Evolutionary conservation across 208 protist genomes (phyloP), one percentile per base, ranked within the genome.

Genomic region (Leishmania tropica): DNA sequence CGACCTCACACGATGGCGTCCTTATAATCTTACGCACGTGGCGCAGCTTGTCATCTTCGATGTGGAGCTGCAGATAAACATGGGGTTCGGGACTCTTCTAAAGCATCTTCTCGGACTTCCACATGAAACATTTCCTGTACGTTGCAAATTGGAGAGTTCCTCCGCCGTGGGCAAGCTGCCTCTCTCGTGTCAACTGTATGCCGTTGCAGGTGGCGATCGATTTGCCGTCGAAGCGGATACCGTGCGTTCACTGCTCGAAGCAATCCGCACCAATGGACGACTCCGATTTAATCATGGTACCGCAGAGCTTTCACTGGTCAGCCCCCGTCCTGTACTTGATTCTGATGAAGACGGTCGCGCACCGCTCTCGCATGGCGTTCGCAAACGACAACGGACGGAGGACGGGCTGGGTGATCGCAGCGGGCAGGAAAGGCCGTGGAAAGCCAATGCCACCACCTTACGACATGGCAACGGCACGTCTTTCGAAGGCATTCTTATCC

Each of bases 31-130:
- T 47, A 51, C 83, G 40, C 83, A 87, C 75, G 83, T 95, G 62
- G 80, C 88, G 47, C 91, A 96, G 68, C 79, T 96, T 6, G 81
- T 90, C 5, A 37, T 96, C 40, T 87, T 92, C 48, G 93, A 95
- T 80, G 74, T 94, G 7, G 91, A 92, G 73, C 62, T 86, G 75
- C 93, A 96, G 68, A n/a, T 88, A 53, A 83, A 80, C 64, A 83
- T 87, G 42, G 93, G 93, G 0, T 96, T 93, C 74, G 81, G 54
- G 2, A 7, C 70, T 10, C 67, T 90, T 47, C 75, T 93, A 48
- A 47, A 65, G 47, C 80, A 68, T n/a, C 48, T 80, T 40, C 56
- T 88, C 8, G 31, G 37, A 31, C 35, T 24, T 51, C 72, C 42
- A 45, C n/a, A 19, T 35, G 72, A 37, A 13, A 47, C 65, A 15